Evolutionary conservation across 768 basidiomycete genomes (phyloP).

Genomic region (Lactarius psammicola): DNA sequence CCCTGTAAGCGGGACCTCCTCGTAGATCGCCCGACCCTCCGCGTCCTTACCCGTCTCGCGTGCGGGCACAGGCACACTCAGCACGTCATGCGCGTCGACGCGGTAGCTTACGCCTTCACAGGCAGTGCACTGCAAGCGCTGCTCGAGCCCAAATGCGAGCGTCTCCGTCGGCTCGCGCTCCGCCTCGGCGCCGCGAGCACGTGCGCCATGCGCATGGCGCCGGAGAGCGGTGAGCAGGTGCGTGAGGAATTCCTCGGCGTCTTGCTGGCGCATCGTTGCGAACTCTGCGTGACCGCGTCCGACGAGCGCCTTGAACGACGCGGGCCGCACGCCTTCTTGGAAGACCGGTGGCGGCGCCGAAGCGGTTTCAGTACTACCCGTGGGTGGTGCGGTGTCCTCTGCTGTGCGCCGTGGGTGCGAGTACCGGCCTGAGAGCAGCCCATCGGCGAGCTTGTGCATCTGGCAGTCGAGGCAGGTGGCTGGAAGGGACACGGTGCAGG

Average conservation of each 20-base stretch:
- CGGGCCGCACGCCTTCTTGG: constrained; percentile 82
- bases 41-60: constrained; percentile 51
- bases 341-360: constrained; percentile 56
- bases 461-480: constrained; percentile 94
- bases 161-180: constrained; percentile 65
- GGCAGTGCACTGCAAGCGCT: constrained; percentile 75
- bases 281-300: constrained; percentile 95
- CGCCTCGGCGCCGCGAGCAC: constrained; percentile 36
- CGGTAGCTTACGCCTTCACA: constrained; percentile 84
- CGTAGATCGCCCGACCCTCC: constrained; percentile 63
- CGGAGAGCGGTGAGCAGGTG: constrained; percentile 75
- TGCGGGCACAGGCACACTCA: constrained; percentile 81
- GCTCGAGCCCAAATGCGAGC: constrained; percentile 83
- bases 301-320: constrained; percentile 82
- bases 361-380: too few relatives aligned
- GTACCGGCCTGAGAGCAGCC: constrained; percentile 90
- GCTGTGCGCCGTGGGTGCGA: constrained; percentile 54
- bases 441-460: constrained; percentile 89
- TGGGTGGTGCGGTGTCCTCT: too few relatives aligned
- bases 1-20: constrained; percentile 55
- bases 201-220: constrained; percentile 52
- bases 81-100: constrained; percentile 68
- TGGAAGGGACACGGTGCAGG: constrained; percentile 66
- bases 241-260: constrained; percentile 91
- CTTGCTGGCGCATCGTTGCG: constrained; percentile 95